Base-by-base conservation (phyloP, 2,329 filamentous ascomycete genomes). In the Sporothrix mexicana region DNA sequence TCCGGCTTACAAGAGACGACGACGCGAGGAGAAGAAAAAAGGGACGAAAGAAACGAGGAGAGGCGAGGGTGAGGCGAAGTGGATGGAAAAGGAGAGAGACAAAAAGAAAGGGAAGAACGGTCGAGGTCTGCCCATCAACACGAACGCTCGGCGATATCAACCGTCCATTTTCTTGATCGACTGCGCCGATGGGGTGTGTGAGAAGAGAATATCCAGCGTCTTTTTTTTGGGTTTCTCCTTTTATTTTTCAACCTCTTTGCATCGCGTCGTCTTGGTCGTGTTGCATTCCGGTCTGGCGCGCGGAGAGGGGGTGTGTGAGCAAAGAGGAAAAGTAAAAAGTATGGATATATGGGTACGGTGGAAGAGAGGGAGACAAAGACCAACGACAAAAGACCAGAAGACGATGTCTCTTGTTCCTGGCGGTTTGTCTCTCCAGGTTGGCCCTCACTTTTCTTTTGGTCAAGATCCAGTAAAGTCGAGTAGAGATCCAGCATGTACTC, bases 381-480 rank as follows among this genome's bases (percentile, higher is more conserved):
- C 30, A 36, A 36, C 30, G 30, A 36, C 30, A 36, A 36, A 36
- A 36, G 30, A 36, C 30, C 7, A 36, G 30, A 36, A 36, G 41
- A 47, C 45, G 47, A 53, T 68, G 64, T 68, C 45, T 68, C 64
- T 53, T 68, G 64, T 68, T 68, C 64, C 64, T 68, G 64, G 64
- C 45, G 64, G 64, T 23, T 68, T 68, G 45, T 68, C 25, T 68
- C 41, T 45, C 61, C n/a, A 66, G 20, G 12, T 7, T 17, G 61
- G 45, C 15, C 8, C 23, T 68, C 45, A 20, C 23, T 17, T 49
- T 67, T 30, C 30, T 23, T 69, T 55, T n/a, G 5, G 41, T 62
- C n/a, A 12, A 43, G 8, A 3, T 55, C 7, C 51, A 55, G 9
- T 55, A 15, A 51, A 3, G n/a, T 3, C 30, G n/a, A 30, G 5